A percentile compares a stretch with the other conserved stretches of the same genome.
Evolutionary conservation across 2,329 filamentous ascomycete species (phyloP).

Genomic region (Diaporthe citrichinensis): DNA sequence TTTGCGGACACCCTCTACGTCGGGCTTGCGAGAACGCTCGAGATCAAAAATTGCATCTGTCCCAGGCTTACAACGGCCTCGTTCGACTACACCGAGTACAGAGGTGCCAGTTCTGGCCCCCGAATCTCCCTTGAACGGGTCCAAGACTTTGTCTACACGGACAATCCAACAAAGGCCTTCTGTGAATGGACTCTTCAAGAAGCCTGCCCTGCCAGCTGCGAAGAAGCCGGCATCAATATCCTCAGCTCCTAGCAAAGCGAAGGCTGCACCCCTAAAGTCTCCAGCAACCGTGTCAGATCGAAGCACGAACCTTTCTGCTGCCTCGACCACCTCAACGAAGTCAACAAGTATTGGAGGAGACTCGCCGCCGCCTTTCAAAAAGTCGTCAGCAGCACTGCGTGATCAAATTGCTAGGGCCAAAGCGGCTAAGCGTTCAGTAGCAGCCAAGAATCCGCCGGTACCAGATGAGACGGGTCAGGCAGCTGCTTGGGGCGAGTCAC

Average conservation of each 20-base stretch:
- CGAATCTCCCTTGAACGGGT: slow-evolving; percentile 56
- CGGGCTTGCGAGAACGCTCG: slow-evolving; percentile 44
- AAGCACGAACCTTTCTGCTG: slow-evolving; percentile 52
- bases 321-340: slow-evolving; percentile 56
- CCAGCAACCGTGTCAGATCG: slow-evolving; percentile 54
- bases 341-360: slow-evolving; percentile 49
- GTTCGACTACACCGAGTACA: slow-evolving; percentile 56
- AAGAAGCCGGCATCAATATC: slow-evolving; percentile 45
- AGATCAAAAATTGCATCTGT: slow-evolving; percentile 52
- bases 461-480: slow-evolving; percentile 43
- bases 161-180: slow-evolving; percentile 67
- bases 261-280: slow-evolving; percentile 56
- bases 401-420: slow-evolving; percentile 96
- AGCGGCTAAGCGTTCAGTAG: slow-evolving; percentile 76
- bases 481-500: slow-evolving; percentile 45
- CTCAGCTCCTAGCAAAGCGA: slow-evolving; percentile 55
- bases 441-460: slow-evolving; percentile 38
- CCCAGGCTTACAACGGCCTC: slow-evolving; percentile 48
- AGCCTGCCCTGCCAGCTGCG: slow-evolving; percentile 64
- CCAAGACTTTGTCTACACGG: slow-evolving; percentile 62
- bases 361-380: slow-evolving; percentile 59
- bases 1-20: slow-evolving; percentile 53
- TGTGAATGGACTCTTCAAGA: slow-evolving; percentile 67
- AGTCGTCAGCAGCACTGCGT: slow-evolving; percentile 84
- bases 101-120: slow-evolving; percentile 51